These are phyloP conservation scores for Colletotrichum sp. DNA, from an alignment of 2,329 filamentous ascomycete species.

Conservation along the genomic window DNA sequence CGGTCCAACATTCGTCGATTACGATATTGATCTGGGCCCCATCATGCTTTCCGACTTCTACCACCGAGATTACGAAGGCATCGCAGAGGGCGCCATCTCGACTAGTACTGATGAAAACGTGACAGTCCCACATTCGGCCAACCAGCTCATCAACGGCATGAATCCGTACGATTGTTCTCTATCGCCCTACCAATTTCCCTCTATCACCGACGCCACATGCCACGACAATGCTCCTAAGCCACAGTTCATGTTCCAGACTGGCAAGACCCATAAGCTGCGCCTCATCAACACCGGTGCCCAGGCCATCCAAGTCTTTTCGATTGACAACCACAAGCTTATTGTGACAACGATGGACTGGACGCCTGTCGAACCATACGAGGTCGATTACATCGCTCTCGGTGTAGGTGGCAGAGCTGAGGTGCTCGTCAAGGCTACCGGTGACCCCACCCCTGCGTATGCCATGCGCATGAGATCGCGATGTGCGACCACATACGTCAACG, in stretches of 20 bases:
- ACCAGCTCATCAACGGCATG: constrained; percentile 49
- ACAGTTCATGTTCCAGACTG: constrained; percentile 2
- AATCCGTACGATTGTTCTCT: constrained; percentile 44
- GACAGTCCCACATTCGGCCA: constrained; percentile 33
- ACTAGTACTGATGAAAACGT: constrained; percentile 46
- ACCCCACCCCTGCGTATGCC: not conserved
- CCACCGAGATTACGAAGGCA: constrained; percentile 48
- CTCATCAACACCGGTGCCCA: constrained; percentile 19
- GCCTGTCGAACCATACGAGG: constrained; percentile 15
- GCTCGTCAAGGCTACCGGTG: constrained; percentile 1
- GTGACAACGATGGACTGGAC: constrained; percentile 10
- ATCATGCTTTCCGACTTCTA: constrained; percentile 66
- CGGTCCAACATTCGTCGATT: constrained; percentile 55
- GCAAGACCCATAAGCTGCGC: constrained; percentile 13
- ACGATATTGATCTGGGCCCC: constrained; percentile 63
- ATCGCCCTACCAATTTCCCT: constrained; percentile 60
- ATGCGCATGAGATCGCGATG: constrained; percentile 9
- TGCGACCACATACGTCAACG: not conserved
- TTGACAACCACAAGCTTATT: constrained; percentile 8
- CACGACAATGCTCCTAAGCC: not conserved
- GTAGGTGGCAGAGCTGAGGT: constrained; percentile 12
- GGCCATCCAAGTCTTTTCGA: constrained; percentile 16
- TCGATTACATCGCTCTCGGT: not conserved
- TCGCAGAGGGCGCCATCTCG: constrained; percentile 52
- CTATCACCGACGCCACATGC: constrained; percentile 47